Evolutionary conservation across 2,329 filamentous ascomycete genomes (phyloP).

Genomic region (Aspergillus pseudonomiae): DNA sequence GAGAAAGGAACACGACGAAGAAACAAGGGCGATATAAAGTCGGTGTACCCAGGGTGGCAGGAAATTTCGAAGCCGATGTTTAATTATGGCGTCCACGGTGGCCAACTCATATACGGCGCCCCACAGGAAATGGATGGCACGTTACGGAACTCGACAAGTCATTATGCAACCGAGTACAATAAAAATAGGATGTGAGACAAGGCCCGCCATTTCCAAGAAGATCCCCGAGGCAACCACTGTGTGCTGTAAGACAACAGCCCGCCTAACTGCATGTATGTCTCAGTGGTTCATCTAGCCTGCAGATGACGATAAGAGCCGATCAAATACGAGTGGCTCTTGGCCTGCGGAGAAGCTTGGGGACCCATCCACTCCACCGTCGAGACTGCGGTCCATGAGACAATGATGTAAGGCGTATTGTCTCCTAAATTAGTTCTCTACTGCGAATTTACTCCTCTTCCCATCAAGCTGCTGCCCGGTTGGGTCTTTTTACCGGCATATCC

Average conservation of each 20-base stretch:
- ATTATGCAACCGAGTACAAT: not conserved
- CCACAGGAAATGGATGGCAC: not conserved
- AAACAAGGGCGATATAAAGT: not conserved
- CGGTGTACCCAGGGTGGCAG: not conserved
- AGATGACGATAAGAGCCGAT: not conserved
- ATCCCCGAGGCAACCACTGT: not conserved
- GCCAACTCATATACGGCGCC: not conserved
- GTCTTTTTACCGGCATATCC: not conserved
- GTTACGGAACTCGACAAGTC: not conserved
- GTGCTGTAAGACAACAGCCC: not conserved
- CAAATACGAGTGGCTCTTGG: conserved; percentile 6
- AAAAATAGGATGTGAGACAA: conserved; percentile 5
- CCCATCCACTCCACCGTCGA: not conserved
- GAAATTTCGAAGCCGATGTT: not conserved
- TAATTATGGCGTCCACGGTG: not conserved
- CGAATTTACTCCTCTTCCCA: not conserved
- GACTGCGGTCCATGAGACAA: conserved; percentile 7
- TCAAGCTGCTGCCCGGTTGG: not conserved
- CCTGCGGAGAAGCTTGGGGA: conserved; percentile 6
- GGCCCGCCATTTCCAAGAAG: not conserved
- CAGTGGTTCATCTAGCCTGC: not conserved
- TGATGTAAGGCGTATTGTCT: conserved; percentile 8
- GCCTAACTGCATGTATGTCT: conserved; percentile 7
- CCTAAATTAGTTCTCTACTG: not conserved
- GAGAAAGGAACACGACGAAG: not conserved